Evolutionary conservation across 257 asterid species (phyloP), one percentile per base, ranked within the genome.

Genomic region (Solanum chilense): DNA sequence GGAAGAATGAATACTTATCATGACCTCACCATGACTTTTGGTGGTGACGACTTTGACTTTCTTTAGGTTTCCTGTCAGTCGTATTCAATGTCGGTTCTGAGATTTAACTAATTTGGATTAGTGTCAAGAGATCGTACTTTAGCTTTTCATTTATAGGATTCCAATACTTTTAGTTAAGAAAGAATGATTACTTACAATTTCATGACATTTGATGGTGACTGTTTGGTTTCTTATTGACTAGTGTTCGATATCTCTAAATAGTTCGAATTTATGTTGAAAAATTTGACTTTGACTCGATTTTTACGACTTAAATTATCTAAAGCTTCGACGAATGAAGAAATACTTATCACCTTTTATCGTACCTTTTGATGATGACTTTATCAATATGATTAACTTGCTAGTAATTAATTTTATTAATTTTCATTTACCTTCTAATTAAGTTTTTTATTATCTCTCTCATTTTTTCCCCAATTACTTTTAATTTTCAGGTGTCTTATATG

Each of bases 401-500:
- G 37, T 25, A 9, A 6, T 49, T 62, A 62, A n/a, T 66, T 25
- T 66, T 66, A 66, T 66, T 66, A 5, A 25, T 66, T 47, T 73
- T 29, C 14, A 23, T 35, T 15, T n/a, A 20, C 13, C 13, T 4
- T 29, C 8, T 20, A 20, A 6, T 70, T n/a, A 69, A 25, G 21
- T 4, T 37, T 44, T 14, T 88, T 77, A 12, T 2, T 74, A 42
- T 23, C 12, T 41, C 12, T 62, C 12, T 8, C 5, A 2, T 3
- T 29, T 66, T 23, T n/a, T 4, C 2, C 11, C 68, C 21, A 41
- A 15, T 77, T 69, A 35, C 25, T 52, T 68, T 74, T 12, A 75
- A 37, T 86, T 44, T 52, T 69, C 93, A 94, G 95, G 91, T 90
- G 14, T 91, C 93, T 69, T 87, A 90, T 69, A 89, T 92, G 89